Evolutionary conservation across 805 yeast genomes (phyloP).

Genomic region (Metschnikowia vanudenii): DNA sequence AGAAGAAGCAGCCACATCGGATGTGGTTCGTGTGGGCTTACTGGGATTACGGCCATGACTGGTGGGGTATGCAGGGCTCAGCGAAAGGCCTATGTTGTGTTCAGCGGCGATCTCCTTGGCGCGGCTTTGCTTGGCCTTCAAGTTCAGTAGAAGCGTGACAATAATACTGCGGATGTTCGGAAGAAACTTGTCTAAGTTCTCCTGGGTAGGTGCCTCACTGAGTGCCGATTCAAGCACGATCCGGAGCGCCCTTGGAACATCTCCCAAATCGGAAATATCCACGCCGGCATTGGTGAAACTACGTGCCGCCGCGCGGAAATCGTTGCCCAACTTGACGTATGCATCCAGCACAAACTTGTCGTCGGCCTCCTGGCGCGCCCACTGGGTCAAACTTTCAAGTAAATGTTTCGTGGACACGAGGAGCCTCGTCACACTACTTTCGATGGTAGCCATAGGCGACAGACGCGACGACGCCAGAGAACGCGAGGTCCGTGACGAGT

Average conservation of each 20-base stretch:
- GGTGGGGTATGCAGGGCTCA: no score
- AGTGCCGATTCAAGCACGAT: slow-evolving; percentile 81
- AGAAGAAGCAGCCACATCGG: background rate
- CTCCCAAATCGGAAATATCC: slow-evolving; percentile 80
- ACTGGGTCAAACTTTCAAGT: slow-evolving; percentile 79
- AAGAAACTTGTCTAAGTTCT: slow-evolving; percentile 70
- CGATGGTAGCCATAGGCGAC: slow-evolving; percentile 52
- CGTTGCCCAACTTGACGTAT: slow-evolving; percentile 90
- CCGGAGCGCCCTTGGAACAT: slow-evolving; percentile 82
- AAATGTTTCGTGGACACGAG: slow-evolving; percentile 86
- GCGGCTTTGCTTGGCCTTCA: slow-evolving; percentile 74
- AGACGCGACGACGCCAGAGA: slow-evolving; percentile 1
- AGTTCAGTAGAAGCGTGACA: slow-evolving; percentile 70
- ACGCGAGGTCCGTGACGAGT: slow-evolving; percentile 1
- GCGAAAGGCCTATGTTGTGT: background rate
- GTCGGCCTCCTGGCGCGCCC: slow-evolving; percentile 81
- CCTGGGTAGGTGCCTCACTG: slow-evolving; percentile 81
- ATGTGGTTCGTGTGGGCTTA: background rate
- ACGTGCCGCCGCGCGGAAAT: slow-evolving; percentile 80
- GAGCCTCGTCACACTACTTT: slow-evolving; percentile 73
- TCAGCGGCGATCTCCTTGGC: slow-evolving; percentile 41
- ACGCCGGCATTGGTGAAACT: slow-evolving; percentile 79
- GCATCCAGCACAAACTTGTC: slow-evolving; percentile 87
- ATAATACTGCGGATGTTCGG: slow-evolving; percentile 87
- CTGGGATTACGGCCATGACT: background rate